Evolutionary conservation across 2,329 filamentous ascomycete species (phyloP).

Genomic region (Trichoderma aggressivum): DNA sequence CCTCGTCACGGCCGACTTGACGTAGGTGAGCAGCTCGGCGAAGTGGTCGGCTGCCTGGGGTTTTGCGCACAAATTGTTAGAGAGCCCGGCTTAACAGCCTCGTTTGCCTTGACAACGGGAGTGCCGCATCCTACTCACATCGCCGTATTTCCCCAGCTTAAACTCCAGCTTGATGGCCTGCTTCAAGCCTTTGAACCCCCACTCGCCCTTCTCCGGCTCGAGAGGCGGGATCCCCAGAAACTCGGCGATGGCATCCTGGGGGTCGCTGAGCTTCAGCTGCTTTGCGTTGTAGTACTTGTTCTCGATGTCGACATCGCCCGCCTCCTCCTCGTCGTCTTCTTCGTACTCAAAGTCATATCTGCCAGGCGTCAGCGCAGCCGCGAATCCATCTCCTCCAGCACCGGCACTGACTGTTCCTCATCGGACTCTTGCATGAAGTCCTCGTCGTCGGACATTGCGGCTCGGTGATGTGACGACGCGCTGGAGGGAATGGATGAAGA

Average conservation of each 20-base stretch:
- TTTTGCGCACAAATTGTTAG: not conserved
- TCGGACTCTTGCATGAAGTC: slow-evolving; percentile 49
- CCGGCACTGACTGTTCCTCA: slow-evolving; percentile 40
- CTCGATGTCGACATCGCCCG: slow-evolving; percentile 89
- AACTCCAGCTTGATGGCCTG: slow-evolving; percentile 98
- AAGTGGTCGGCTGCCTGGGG: slow-evolving; percentile 84
- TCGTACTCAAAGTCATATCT: slow-evolving; percentile 97
- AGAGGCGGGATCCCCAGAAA: slow-evolving; percentile 84
- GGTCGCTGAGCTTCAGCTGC: slow-evolving; percentile 84
- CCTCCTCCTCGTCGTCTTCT: slow-evolving; percentile 83
- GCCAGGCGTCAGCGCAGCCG: slow-evolving; percentile 17
- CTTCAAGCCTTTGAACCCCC: slow-evolving; percentile 98
- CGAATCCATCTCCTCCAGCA: not conserved
- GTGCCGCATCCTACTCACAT: slow-evolving; percentile 48
- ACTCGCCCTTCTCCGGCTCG: slow-evolving; percentile 91
- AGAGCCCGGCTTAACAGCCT: not conserved
- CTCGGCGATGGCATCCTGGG: slow-evolving; percentile 84
- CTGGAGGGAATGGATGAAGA: not conserved
- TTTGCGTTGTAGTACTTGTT: slow-evolving; percentile 99
- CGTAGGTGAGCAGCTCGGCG: slow-evolving; percentile 90
- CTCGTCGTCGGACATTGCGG: slow-evolving; percentile 50
- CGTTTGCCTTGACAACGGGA: no score
- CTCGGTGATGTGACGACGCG: no score
- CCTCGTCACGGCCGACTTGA: slow-evolving; percentile 92
- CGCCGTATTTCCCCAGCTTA: slow-evolving; percentile 80